A percentile compares a stretch with the other conserved stretches of the same genome.
Evolutionary conservation across 805 yeast species (phyloP).

Genomic region (Candida golubevii): DNA sequence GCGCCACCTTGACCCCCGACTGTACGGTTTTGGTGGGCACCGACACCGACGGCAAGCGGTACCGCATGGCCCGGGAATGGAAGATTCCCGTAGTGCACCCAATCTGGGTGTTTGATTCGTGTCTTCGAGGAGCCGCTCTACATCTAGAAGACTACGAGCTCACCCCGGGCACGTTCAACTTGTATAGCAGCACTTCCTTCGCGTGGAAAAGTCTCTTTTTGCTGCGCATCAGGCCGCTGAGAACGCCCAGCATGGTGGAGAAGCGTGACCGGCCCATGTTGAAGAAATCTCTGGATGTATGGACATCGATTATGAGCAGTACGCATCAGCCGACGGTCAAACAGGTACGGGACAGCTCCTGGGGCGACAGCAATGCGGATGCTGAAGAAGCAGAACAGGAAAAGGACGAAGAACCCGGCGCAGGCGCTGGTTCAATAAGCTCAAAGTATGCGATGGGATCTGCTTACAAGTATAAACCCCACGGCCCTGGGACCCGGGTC

Average conservation of each 20-base stretch:
- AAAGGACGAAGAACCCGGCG: background rate
- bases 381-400: slow-evolving; percentile 5
- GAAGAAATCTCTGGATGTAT: slow-evolving; percentile 30
- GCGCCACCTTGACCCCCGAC: slow-evolving; percentile 46
- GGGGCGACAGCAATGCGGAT: slow-evolving; percentile 21
- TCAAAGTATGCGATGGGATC: too few relatives aligned
- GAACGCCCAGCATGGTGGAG: slow-evolving; percentile 1
- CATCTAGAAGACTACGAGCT: slow-evolving; percentile 39
- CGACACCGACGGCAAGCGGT: slow-evolving; percentile 48
- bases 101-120: slow-evolving; percentile 44
- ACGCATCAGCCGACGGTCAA: slow-evolving; percentile 11
- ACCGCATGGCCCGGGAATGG: slow-evolving; percentile 50
- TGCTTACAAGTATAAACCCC: too few relatives aligned
- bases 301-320: slow-evolving; percentile 43
- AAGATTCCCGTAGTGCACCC: slow-evolving; percentile 50
- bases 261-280: slow-evolving; percentile 10
- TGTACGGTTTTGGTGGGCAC: slow-evolving; percentile 47
- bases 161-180: slow-evolving; percentile 6
- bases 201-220: slow-evolving; percentile 33
- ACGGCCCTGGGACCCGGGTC: background rate
- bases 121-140: slow-evolving; percentile 41
- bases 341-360: slow-evolving; percentile 19
- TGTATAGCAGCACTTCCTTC: slow-evolving; percentile 26
- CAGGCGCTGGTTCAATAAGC: too few relatives aligned
- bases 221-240: slow-evolving; percentile 1